Percentiles rank a stretch among this genome's conserved stretches.
Evolutionary conservation across 2,329 filamentous ascomycete genomes (phyloP).

Genomic region (Cytospora piceicola): DNA sequence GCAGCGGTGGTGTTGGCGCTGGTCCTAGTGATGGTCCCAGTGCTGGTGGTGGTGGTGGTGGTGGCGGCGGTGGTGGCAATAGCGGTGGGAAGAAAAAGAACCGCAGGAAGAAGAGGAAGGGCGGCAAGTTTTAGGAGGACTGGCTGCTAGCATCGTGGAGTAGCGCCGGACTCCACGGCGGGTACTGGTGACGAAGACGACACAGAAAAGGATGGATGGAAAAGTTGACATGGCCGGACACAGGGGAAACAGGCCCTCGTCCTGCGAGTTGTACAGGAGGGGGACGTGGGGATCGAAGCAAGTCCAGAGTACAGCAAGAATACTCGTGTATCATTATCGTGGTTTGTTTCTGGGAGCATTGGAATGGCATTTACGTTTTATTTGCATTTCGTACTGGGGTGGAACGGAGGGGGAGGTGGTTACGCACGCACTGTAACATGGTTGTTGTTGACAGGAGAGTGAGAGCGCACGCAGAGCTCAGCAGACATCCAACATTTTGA

Average conservation of each 20-base stretch:
- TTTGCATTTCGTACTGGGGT: neutral
- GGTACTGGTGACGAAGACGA: neutral
- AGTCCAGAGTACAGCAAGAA: slow-evolving; percentile 1
- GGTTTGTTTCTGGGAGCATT: slow-evolving; percentile 22
- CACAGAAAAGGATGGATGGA: no score
- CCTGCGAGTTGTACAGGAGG: neutral
- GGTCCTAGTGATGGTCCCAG: slow-evolving; percentile 21
- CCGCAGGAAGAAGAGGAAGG: slow-evolving; percentile 45
- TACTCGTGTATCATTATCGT: slow-evolving; percentile 22
- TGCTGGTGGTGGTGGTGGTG: neutral
- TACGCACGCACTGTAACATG: no score
- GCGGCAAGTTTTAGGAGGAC: slow-evolving; percentile 37
- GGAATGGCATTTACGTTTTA: slow-evolving; percentile 19
- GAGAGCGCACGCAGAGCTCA: neutral
- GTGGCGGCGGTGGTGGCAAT: slow-evolving; percentile 9
- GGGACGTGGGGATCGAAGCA: neutral
- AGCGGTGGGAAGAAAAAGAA: slow-evolving; percentile 41
- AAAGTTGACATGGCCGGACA: neutral
- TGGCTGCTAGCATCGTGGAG: slow-evolving; percentile 8
- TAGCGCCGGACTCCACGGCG: neutral
- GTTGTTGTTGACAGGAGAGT: neutral
- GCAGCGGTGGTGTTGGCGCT: slow-evolving; percentile 22
- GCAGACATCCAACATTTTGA: neutral
- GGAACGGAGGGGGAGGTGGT: neutral
- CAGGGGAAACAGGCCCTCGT: neutral